Base-by-base conservation (phyloP, 805 yeast genomes). In the Saturnispora diversa region DNA sequence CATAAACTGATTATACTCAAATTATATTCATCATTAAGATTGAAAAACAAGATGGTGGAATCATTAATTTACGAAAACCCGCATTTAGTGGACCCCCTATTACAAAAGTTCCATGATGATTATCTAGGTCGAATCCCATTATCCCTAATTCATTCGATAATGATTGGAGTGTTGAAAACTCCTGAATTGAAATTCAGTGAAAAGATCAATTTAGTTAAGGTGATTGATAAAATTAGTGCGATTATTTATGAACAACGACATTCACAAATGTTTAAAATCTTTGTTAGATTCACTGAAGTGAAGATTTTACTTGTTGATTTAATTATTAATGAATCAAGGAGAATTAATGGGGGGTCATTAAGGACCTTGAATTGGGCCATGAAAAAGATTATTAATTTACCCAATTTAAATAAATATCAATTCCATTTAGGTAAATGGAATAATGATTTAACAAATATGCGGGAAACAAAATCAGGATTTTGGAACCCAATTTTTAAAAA, bases 291-390 rank as follows among this genome's bases (percentile, higher is more conserved):
- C 9, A 46, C 38, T 10, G 40, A 44, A 17, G 39, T 47, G 6
- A 41, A 43, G 23, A 36, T 45, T n/a, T 32, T 35, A 23, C 39
- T 58, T 16, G 45, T 58, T 31, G 50, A 56, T 39, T 25, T 43
- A 6, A 34, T 58, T 13, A 45, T 58, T 9, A 25, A 35, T 1
- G 56, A 53, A 22, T 48, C 60, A 2, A 31, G n/a, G 13, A 36
- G 37, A 13, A 46, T 40, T 10, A 45, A 55, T 28, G 44, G 46
- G 16, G 57, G 55, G 4, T 40, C 49, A 11, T 25, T 51, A 35
- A 42, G 31, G 10, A 45, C 51, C 8, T 31, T 58, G 29, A 45
- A 43, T 22, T 54, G 60, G 59, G 60, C 53, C 2, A 44, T 58
- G 36, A 44, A 42, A 5, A 58, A 55, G 40, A 40, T 52, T 17